Evolutionary conservation across 352 stramenopile genomes (phyloP).

Genomic region (Globisporangium paroecandrum): DNA sequence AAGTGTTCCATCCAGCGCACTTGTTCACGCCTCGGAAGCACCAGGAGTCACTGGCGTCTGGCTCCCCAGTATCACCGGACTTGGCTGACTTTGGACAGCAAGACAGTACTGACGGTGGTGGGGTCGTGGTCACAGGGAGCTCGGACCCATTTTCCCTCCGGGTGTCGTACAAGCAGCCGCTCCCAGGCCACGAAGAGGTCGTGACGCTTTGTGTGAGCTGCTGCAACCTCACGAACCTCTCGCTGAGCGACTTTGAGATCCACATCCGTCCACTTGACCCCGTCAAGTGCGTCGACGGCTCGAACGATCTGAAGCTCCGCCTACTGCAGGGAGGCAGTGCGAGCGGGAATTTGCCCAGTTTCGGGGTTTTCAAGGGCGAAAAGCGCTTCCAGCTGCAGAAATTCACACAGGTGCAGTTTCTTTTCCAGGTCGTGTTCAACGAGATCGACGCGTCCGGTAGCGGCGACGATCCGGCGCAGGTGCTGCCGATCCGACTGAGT

Average conservation of each 20-base stretch:
- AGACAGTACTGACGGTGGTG: background rate
- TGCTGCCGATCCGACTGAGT: constrained; percentile 20
- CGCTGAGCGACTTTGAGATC: constrained; percentile 65
- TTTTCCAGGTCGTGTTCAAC: constrained; percentile 59
- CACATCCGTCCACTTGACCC: constrained; percentile 43
- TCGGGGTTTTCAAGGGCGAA: constrained; percentile 55
- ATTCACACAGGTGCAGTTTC: constrained; percentile 50
- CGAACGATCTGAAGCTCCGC: constrained; percentile 59
- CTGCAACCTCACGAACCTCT: constrained; percentile 65
- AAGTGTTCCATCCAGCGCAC: constrained; percentile 37
- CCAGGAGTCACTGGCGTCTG: background rate
- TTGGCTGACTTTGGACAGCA: background rate
- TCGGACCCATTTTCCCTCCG: constrained; percentile 58
- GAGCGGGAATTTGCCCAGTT: constrained; percentile 43
- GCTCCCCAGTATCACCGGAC: background rate
- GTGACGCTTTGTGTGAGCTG: constrained; percentile 47
- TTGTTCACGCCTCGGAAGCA: constrained; percentile 30
- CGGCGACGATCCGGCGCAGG: constrained; percentile 22
- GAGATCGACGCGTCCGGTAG: constrained; percentile 21
- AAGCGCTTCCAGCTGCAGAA: constrained; percentile 67
- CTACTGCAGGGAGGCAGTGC: constrained; percentile 36
- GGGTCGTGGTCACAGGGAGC: constrained; percentile 47
- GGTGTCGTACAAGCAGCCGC: constrained; percentile 52
- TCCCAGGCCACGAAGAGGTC: constrained; percentile 40
- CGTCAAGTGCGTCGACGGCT: constrained; percentile 47